Base-by-base conservation (phyloP, 192 early-diverging fungal species). In the Glomus cerebriforme region DNA sequence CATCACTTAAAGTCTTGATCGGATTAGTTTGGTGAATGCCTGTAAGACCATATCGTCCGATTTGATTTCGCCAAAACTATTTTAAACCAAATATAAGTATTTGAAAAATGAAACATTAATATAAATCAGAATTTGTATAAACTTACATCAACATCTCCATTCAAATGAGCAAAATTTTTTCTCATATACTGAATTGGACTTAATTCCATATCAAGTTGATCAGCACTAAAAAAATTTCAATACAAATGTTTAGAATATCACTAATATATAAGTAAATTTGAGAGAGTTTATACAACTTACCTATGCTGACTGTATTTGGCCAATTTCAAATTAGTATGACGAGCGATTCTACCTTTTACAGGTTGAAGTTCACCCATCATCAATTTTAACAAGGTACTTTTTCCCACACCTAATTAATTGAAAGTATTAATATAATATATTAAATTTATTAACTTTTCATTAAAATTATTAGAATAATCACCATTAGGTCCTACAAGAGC, bases 401-500 rank as follows among this genome's bases (percentile, higher is more conserved):
- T 66, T 4, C 96, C 95, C 32, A 92, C 94, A 87, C 95, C 96
- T 65, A 22, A 54, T 54, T 54, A 54, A 65, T 22, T 68, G 10
- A 68, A 68, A 68, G 12, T 43, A 39, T 9, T 39, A 39, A 39
- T 12, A 10, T 43, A 43, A 43, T 39, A 8, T 39, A 9, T 39
- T 39, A 9, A 9, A 37, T 39, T 39, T 39, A 43, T 12, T 43
- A 43, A 12, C 12, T 43, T 12, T 2, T 1, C 9, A 43, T 12
- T 3, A 13, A 43, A 43, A 39, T 39, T 39, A 35, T 22, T 22
- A 39, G 8, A 22, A 7, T n/a, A 68, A 37, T 68, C 94, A 87
- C 96, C 96, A 85, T 95, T 95, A 75, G 96, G 95, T 77, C 98
- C 98, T 74, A 99, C 96, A 70, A 99, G 91, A 19, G 98, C 98